Evolutionary conservation across 768 basidiomycete genomes (phyloP), one percentile per base, ranked within the genome.

Genomic region (Serendipita indica): DNA sequence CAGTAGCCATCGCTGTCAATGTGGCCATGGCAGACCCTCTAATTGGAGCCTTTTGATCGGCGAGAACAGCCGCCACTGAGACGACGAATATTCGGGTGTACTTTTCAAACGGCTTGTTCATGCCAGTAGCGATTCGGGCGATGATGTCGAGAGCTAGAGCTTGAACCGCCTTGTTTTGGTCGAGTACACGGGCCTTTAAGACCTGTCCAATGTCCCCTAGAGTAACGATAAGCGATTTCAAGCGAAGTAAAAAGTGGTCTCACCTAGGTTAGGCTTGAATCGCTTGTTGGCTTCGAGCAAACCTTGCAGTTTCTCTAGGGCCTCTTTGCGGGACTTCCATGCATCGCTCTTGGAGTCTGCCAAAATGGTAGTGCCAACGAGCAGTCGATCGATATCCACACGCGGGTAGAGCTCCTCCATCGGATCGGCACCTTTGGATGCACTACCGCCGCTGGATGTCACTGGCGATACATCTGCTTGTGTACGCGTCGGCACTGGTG

Each of bases 251-350:
- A n/a, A 34, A 52, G 32, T 3, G 22, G 63, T 62, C 78, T 62
- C 68, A 89, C 91, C 89, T 83, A 99, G 89, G 6, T 72, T 78
- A 22, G 89, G 78, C 69, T 97, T 97, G 59, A 99, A 68, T 14
- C 96, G 82, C 65, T 94, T 94, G 69, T 98, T 98, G 71, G 91
- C 86, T 66, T 98, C 93, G 33, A 99, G 72, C 60, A 90, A 78
- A 0, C 79, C 81, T 65, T 89, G 85, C 16, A 98, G 69, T 0
- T 75, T 73, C 69, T 98, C 96, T 60, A 98, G 74, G 2, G 89
- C 92, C 65, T 97, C 94, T 69, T 99, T 99, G 72, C 93, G 85
- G 1, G 80, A 82, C 73, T 98, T 98, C 94, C 94, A 99, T 0
- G 90, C 84, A 63, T 94, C 93, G 64, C 83, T 94, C 72, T 89